phyloP scores from a whole-genome alignment of 2,329 filamentous ascomycete species.

The Gyromitra esculenta region DNA sequence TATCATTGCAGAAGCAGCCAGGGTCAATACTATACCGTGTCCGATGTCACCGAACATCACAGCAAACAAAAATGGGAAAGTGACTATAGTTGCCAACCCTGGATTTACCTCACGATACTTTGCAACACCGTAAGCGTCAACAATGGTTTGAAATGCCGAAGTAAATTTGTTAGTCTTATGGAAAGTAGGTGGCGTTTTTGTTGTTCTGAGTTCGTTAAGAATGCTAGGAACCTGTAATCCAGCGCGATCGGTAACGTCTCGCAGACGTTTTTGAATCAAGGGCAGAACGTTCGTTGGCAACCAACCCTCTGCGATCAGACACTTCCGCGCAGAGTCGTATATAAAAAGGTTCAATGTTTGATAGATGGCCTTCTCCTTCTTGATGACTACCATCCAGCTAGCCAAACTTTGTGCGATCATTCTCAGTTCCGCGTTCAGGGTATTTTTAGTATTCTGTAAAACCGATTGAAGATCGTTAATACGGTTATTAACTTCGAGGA shows the following conservation, averaged over 20 bases:
- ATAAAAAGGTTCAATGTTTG: constrained; percentile 95
- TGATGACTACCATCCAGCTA: constrained; percentile 96
- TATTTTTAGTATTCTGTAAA: constrained; percentile 91
- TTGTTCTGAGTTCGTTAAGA: constrained; percentile 96
- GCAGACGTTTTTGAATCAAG: constrained; percentile 88
- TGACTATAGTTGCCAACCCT: constrained; percentile 91
- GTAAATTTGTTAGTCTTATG: constrained; percentile 99
- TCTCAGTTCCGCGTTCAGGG: constrained; percentile 88
- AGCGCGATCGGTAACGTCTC: constrained; percentile 95
- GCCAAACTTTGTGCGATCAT: constrained; percentile 92
- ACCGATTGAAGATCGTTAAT: constrained; percentile 92
- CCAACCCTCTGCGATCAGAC: constrained; percentile 97
- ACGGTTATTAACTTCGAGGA: constrained; percentile 95
- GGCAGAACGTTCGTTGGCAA: constrained; percentile 90
- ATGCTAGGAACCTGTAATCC: constrained; percentile 97
- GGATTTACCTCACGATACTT: constrained; percentile 98
- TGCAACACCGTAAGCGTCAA: constrained; percentile 96
- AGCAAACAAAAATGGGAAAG: constrained; percentile 98
- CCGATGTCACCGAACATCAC: constrained; percentile 99
- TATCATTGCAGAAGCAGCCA: constrained; percentile 88
- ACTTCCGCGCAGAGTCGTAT: constrained; percentile 94
- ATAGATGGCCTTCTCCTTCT: constrained; percentile 98
- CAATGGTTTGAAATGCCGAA: constrained; percentile 97
- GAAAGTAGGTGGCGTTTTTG: constrained; percentile 96
- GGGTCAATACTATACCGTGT: constrained; percentile 88